These are phyloP conservation scores for Acer campestre DNA, from an alignment of 345 rosid species.

Conservation along the genomic window DNA sequence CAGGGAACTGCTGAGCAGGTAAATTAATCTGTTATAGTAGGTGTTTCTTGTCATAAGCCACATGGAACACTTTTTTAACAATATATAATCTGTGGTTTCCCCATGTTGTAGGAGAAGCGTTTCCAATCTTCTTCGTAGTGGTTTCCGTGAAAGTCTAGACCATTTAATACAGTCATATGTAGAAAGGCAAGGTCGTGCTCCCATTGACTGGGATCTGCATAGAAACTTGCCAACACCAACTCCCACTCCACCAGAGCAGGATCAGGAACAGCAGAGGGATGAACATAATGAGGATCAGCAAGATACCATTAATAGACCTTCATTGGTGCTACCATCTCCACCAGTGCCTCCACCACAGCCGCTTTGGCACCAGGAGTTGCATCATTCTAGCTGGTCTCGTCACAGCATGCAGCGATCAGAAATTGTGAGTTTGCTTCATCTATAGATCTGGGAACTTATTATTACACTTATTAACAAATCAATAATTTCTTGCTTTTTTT, in stretches of 20 bases:
- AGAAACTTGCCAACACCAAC: conserved; percentile 66
- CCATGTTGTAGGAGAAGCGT: conserved; percentile 80
- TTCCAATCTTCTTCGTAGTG: conserved; percentile 95
- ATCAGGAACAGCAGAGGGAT: conserved; percentile 67
- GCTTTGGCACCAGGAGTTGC: conserved; percentile 88
- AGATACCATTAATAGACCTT: conserved; percentile 56
- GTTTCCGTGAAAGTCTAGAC: conserved; percentile 98
- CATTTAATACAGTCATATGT: conserved; percentile 93
- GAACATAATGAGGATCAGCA: conserved; percentile 59
- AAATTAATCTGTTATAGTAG: conserved; percentile 16
- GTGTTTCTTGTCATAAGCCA: background rate
- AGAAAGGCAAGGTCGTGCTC: conserved; percentile 87
- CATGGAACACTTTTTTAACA: background rate
- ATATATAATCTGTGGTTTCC: conserved; percentile 12
- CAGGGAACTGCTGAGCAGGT: conserved; percentile 97
- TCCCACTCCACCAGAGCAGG: conserved; percentile 62
- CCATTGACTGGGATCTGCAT: conserved; percentile 91
- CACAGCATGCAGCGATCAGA: conserved; percentile 90
- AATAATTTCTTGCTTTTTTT: background rate
- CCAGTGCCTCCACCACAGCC: conserved; percentile 96
- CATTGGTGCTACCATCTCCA: conserved; percentile 72
- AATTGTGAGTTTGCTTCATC: conserved; percentile 57
- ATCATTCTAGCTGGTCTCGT: conserved; percentile 85
- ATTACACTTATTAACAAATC: background rate
- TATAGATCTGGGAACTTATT: background rate